Percentiles rank a stretch among this genome's conserved stretches.
Conservation (phyloP, 176 grass and related monocot genomes). For the Dactylis glomerata region DNA sequence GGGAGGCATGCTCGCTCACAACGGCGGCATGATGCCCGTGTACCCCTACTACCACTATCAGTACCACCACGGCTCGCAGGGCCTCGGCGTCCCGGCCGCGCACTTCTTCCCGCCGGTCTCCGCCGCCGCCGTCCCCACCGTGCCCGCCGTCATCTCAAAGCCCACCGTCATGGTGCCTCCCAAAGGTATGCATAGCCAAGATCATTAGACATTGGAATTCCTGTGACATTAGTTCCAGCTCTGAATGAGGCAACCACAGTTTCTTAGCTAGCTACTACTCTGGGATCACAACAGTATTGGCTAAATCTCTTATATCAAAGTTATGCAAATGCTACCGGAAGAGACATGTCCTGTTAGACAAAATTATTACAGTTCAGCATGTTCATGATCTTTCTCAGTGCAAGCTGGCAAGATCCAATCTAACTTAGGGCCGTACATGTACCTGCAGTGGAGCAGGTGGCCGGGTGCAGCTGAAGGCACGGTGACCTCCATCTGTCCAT, state of each 20-base stretch:
- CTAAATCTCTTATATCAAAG: not conserved
- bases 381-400: not conserved
- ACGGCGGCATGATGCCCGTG: constrained; percentile 76
- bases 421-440: constrained; percentile 24
- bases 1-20: constrained; percentile 56
- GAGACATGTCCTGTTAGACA: not conserved
- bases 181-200: constrained; percentile 40
- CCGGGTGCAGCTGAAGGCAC: constrained; percentile 71
- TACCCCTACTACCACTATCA: constrained; percentile 93
- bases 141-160: constrained; percentile 72
- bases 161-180: constrained; percentile 64
- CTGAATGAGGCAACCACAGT: not conserved
- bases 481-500: not conserved
- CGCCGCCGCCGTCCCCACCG: constrained; percentile 35
- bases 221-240: not conserved
- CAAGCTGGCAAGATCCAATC: constrained; percentile 30
- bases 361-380: not conserved
- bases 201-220: not conserved
- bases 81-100: constrained; percentile 72
- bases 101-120: constrained; percentile 70
- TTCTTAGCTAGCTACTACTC: not conserved
- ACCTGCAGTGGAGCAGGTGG: constrained; percentile 64
- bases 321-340: not conserved
- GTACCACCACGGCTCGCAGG: constrained; percentile 79
- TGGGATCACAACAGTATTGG: not conserved